Evolutionary conservation across 495 filamentous ascomycete species (phyloP).

Genomic region (Aspergillus kassunensis): DNA sequence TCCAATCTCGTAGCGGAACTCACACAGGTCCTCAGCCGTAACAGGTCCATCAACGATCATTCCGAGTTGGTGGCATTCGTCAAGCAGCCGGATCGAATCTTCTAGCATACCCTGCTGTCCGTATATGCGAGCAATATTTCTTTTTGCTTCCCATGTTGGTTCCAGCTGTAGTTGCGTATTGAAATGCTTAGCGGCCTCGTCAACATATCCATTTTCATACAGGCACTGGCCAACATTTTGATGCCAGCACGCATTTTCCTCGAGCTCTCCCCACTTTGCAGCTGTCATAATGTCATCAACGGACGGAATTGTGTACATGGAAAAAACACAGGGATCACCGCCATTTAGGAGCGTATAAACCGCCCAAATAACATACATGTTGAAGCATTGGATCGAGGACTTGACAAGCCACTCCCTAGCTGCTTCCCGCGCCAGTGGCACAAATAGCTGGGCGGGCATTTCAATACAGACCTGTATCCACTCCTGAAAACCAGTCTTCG

Average conservation of each 20-base stretch:
- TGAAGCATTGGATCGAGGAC: neutral
- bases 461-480: neutral
- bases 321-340: neutral
- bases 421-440: neutral
- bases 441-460: neutral
- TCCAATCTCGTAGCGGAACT: neutral
- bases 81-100: neutral
- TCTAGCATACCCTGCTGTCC: neutral
- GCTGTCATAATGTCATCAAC: neutral
- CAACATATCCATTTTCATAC: neutral
- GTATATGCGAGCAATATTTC: neutral
- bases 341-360: neutral
- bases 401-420: neutral
- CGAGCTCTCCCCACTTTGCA: neutral
- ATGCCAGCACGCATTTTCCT: neutral
- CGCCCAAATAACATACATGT: neutral
- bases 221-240: neutral
- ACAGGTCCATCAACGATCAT: too few relatives aligned
- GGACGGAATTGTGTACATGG: neutral
- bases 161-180: neutral
- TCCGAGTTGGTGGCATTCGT: too few relatives aligned
- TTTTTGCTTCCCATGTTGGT: neutral
- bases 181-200: neutral
- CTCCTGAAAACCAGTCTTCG: neutral
- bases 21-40: neutral